Base-by-base conservation (phyloP, 768 basidiomycete species). In the Amanita rimosa region DNA sequence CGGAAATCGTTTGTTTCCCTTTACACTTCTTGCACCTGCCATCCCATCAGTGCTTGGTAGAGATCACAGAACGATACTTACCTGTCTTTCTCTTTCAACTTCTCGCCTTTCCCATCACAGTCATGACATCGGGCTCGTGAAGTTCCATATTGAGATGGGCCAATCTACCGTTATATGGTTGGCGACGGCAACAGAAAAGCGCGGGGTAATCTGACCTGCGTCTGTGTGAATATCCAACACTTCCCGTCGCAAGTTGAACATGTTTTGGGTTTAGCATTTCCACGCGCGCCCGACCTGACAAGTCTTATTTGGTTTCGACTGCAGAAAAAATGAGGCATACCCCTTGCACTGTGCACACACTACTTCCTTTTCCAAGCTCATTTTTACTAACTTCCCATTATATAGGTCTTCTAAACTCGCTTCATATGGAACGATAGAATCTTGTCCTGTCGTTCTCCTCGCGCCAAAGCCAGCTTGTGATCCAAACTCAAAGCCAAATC, bases 1-100 rank as follows among this genome's bases (percentile, higher is more conserved):
- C 91, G 53, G 85, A 81, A 38, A 85, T 75, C 0, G 81, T 84
- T 62, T 83, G 85, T 46, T 77, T 75, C 3, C 93, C 95, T 58
- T 93, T 92, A 67, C 95, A 98, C 60, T 90, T 95, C 66, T 94
- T 97, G 67, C 94, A 97, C 55, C 93, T 95, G 58, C 29, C 44
- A 29, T 21, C 45, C 35, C 17, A 40, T 53, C 13, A 19, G 9
- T 35, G 46, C 8, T 37, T 16, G 54, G 53, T 45, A 39, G 19
- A 11, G 14, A 21, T 40, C 49, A 14, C 9, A 24, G 5, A 50
- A 13, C 21, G 19, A 42, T 38, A 58, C 74, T 16, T 54, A 89
- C 89, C 81, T 70, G 57, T 94, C 91, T 58, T 92, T 92, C 56
- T 91, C 89, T 51, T 81, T 79, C 36, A 92, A 62, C 57, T 78